Conservation (phyloP, 768 basidiomycete species). For the Cystobasidium ongulense region DNA sequence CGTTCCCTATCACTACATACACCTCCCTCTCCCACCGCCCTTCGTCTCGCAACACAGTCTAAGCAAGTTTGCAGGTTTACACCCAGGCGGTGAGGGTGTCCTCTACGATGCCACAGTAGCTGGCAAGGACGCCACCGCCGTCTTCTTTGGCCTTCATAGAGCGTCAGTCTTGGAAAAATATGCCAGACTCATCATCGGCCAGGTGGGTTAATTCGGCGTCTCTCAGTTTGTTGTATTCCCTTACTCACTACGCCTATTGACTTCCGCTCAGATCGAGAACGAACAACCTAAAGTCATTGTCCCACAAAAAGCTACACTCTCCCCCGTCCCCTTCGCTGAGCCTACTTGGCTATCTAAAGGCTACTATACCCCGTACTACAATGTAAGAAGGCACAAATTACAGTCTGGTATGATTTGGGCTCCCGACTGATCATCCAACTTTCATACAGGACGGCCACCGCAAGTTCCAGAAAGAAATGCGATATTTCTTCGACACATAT, state of each 20-base stretch:
- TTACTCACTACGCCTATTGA: background rate
- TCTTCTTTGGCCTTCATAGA: constrained; percentile 81
- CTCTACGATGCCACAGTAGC: constrained; percentile 64
- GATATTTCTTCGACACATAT: constrained; percentile 61
- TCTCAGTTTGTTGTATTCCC: background rate
- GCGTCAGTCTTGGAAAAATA: constrained; percentile 60
- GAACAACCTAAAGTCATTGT: constrained; percentile 38
- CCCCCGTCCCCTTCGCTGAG: constrained; percentile 76
- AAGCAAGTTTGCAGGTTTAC: constrained; percentile 66
- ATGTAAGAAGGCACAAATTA: constrained; percentile 33
- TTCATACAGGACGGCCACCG: constrained; percentile 55
- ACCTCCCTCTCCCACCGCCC: background rate
- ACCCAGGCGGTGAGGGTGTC: constrained; percentile 73
- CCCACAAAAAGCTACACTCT: constrained; percentile 55
- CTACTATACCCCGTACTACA: constrained; percentile 71
- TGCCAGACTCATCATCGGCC: constrained; percentile 21
- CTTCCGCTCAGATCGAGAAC: background rate
- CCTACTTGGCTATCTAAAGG: constrained; percentile 62
- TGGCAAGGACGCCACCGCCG: constrained; percentile 51
- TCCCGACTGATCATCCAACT: no score
- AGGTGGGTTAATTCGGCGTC: background rate
- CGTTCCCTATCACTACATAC: background rate
- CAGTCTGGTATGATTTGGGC: background rate
- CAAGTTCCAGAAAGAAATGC: constrained; percentile 57
- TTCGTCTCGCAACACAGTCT: constrained; percentile 57